Base-by-base conservation (phyloP, 305 asterid species). In the Fraxinus sp. region DNA sequence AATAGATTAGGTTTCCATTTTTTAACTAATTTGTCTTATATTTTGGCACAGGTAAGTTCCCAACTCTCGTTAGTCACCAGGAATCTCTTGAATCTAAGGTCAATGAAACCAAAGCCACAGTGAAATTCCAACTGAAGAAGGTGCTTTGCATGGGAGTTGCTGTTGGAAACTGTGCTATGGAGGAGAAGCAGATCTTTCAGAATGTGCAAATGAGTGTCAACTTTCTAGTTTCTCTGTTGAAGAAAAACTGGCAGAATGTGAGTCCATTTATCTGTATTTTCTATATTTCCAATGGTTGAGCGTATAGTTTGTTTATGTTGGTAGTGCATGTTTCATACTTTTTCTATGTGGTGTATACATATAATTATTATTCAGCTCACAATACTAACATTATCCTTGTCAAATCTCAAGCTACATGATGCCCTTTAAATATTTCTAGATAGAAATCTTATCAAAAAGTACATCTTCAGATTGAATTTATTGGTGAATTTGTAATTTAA, bases 111-210 rank as follows among this genome's bases (percentile, higher is more conserved):
- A 92, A 92, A 64, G 95, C 95, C 13, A 92, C 94, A 1, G 86
- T 92, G 20, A 92, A 92, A 85, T 92, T 92, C 81, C 96, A 92
- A 36, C 79, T 92, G 90, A 92, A 92, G 84, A 92, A 92, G 83
- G 96, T 92, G 72, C 94, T 92, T 32, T 92, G 96, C 88, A 90
- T 92, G 96, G 94, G 94, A 16, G 93, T 92, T 44, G 96, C 96
- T 5, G 96, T 92, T 77, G 96, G 96, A 1, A 92, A 92, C 52
- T 80, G 86, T 30, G 88, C 71, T 80, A 90, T 92, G 96, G 96
- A 92, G 24, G 96, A 92, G 86, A 92, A 92, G 79, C 94, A 92
- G 79, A 86, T 92, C 82, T 90, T 92, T 46, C 95, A 92, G 80
- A 92, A 90, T 16, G 91, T 90, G 74, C 95, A 92, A 74, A 92